phyloP scores from a whole-genome alignment of 345 rosid genomes.

The Eucalyptus coolabah region DNA sequence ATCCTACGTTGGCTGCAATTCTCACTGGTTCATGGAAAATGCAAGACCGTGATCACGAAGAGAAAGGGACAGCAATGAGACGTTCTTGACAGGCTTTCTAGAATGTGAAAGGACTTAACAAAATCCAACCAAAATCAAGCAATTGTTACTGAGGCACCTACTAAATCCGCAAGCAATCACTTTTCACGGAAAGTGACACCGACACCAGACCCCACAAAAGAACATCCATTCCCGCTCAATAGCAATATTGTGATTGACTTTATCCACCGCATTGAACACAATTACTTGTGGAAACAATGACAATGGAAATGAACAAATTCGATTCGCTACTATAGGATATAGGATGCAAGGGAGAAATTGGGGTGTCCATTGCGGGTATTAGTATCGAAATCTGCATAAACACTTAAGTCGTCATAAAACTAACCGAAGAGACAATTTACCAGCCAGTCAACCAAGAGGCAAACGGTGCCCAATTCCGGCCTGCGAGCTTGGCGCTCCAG shows the following conservation, averaged over 20 bases:
- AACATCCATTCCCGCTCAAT: neutral
- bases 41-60: neutral
- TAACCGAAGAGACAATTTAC: conserved; percentile 6
- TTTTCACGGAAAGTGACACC: neutral
- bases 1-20: neutral
- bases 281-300: neutral
- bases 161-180: neutral
- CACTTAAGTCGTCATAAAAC: neutral
- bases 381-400: neutral
- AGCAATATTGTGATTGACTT: neutral
- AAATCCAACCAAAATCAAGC: neutral
- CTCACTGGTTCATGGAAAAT: neutral
- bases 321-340: neutral
- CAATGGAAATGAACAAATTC: neutral
- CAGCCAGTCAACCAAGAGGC: conserved; percentile 99
- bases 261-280: neutral
- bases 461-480: conserved; percentile 80
- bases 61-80: neutral
- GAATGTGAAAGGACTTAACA: neutral
- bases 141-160: neutral
- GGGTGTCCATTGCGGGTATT: neutral
- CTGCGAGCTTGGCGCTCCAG: conserved; percentile 99
- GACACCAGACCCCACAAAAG: neutral
- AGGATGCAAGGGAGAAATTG: neutral
- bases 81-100: neutral